A percentile compares a stretch with the other conserved stretches of the same genome.
Conservation (phyloP, 352 stramenopile species). For the Phytophthora citrophthora region DNA sequence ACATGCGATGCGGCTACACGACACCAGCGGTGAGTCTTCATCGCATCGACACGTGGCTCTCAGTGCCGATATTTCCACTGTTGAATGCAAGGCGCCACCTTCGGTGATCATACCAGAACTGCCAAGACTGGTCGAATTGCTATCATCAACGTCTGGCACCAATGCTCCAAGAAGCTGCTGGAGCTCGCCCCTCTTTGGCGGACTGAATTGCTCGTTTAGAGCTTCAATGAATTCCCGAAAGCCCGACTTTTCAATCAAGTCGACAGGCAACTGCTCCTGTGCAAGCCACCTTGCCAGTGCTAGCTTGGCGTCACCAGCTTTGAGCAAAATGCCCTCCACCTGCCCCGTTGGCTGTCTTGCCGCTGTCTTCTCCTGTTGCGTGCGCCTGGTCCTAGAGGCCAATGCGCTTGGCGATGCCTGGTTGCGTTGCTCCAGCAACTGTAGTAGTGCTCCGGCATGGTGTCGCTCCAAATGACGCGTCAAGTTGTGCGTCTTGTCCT, state of each 20-base stretch:
- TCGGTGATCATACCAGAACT: constrained; percentile 3
- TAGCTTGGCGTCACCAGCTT: constrained; percentile 36
- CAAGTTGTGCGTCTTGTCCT: constrained; percentile 76
- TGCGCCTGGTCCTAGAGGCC: constrained; percentile 5
- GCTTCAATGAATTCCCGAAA: constrained; percentile 46
- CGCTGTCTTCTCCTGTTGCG: constrained; percentile 23
- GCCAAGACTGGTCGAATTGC: constrained; percentile 5
- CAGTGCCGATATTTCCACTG: constrained; percentile 40
- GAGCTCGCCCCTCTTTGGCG: constrained; percentile 37
- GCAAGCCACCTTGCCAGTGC: constrained; percentile 50
- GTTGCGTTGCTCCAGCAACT: constrained; percentile 56
- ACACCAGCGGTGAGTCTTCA: constrained; percentile 39
- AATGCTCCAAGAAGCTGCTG: constrained; percentile 30
- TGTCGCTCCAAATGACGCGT: constrained; percentile 65
- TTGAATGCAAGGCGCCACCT: neutral
- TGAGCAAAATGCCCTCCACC: constrained; percentile 17
- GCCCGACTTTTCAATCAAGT: constrained; percentile 42
- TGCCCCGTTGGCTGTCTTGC: constrained; percentile 12
- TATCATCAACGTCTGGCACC: constrained; percentile 12
- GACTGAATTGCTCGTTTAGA: constrained; percentile 45
- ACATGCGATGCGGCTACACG: constrained; percentile 37
- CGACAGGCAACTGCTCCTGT: constrained; percentile 50
- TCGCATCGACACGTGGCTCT: constrained; percentile 40
- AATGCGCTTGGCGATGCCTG: constrained; percentile 25
- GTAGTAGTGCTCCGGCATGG: constrained; percentile 51